Evolutionary conservation across 2,329 filamentous ascomycete species (phyloP).

Genomic region (Exophiala sp.): DNA sequence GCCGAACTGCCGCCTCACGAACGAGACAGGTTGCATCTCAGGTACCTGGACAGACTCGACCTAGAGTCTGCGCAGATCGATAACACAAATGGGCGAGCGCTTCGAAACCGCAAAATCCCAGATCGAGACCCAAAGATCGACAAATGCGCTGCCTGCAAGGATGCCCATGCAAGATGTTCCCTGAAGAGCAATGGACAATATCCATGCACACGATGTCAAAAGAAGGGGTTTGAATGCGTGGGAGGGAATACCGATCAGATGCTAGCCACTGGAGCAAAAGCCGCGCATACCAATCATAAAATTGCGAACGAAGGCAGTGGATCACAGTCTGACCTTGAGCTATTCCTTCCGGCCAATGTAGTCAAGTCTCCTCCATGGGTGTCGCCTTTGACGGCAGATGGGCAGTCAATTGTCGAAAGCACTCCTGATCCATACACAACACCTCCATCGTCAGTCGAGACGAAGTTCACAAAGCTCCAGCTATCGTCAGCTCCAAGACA

Average conservation of each 20-base stretch:
- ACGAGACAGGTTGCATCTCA: not conserved
- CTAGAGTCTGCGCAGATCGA: constrained; percentile 14
- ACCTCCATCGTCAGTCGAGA: no score
- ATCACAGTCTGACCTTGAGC: no score
- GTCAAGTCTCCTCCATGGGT: not conserved
- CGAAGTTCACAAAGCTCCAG: no score
- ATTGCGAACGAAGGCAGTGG: no score
- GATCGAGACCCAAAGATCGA: not conserved
- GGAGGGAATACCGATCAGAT: no score
- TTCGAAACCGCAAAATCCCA: constrained; percentile 7
- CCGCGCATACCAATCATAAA: not conserved
- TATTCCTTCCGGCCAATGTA: no score
- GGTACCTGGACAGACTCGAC: constrained; percentile 9
- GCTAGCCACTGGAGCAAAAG: not conserved
- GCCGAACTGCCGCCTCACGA: not conserved
- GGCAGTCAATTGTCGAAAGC: no score
- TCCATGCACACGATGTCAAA: constrained; percentile 3
- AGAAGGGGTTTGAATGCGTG: not conserved
- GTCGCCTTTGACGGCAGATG: no score
- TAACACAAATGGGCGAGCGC: constrained; percentile 6
- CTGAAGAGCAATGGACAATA: not conserved
- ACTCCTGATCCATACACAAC: no score
- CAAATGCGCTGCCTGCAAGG: not conserved
- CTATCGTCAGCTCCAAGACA: no score
- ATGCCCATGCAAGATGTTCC: constrained; percentile 2